Evolutionary conservation across 441 rosid genomes (phyloP).

Genomic region (Melastoma candidum): DNA sequence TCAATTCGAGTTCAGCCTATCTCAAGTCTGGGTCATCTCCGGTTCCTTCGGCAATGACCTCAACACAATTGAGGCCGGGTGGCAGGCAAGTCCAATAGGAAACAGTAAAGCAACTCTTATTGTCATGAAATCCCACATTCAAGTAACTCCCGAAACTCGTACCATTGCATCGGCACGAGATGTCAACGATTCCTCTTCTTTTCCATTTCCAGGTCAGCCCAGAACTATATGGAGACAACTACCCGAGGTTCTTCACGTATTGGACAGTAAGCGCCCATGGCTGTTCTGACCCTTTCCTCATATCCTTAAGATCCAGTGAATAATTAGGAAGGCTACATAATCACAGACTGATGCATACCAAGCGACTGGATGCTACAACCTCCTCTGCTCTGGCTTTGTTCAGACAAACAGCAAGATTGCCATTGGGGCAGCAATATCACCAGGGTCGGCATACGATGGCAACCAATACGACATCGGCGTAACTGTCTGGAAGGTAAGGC

Average conservation of each 20-base stretch:
- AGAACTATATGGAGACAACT: too few species aligned
- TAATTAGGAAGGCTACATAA: neutral
- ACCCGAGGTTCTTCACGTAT: neutral
- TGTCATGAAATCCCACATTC: too few species aligned
- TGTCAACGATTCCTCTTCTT: neutral
- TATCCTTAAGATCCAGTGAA: neutral
- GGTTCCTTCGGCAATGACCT: constrained; percentile 20
- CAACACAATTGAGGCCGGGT: constrained; percentile 20
- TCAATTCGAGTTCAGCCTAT: constrained; percentile 15
- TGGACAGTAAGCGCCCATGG: constrained; percentile 14
- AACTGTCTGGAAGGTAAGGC: constrained; percentile 19
- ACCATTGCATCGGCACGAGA: too few species aligned
- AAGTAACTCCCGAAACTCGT: too few species aligned
- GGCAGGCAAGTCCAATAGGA: constrained; percentile 12
- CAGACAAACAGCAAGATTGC: constrained; percentile 18
- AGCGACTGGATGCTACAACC: constrained; percentile 21
- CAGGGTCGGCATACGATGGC: constrained; percentile 16
- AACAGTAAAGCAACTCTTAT: too few species aligned
- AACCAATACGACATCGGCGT: constrained; percentile 16
- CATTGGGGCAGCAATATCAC: constrained; percentile 18
- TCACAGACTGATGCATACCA: constrained; percentile 19
- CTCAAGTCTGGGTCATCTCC: constrained; percentile 18
- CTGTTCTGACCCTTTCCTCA: neutral
- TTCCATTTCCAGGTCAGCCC: constrained; percentile 14
- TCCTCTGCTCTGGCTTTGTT: constrained; percentile 18